Percentiles rank a stretch among this genome's conserved stretches.
phyloP scores from a whole-genome alignment of 345 rosid genomes.

The Melaleuca quinquenervia region DNA sequence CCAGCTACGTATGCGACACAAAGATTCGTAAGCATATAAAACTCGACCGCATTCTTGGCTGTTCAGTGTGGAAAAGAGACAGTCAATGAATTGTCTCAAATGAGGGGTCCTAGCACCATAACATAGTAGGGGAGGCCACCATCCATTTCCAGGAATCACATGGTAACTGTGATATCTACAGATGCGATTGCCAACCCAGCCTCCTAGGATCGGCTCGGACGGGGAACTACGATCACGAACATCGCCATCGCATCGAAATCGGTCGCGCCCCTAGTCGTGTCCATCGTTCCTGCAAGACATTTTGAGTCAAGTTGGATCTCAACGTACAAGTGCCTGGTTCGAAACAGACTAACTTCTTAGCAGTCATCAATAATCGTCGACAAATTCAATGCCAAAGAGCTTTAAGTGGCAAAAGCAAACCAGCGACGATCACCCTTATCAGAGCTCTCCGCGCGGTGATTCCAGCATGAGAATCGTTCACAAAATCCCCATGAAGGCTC shows the following conservation, averaged over 20 bases:
- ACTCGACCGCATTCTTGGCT: neutral
- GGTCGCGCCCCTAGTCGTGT: slow-evolving; percentile 2
- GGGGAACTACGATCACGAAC: slow-evolving; percentile 3
- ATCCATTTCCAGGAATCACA: slow-evolving; percentile 33
- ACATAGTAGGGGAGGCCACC: neutral
- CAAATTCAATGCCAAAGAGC: neutral
- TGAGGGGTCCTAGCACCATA: neutral
- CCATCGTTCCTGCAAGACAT: neutral
- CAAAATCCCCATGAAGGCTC: slow-evolving; percentile 64
- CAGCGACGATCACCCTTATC: slow-evolving; percentile 28
- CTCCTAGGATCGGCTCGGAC: slow-evolving; percentile 30
- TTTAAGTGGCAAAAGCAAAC: neutral
- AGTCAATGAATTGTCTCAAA: neutral
- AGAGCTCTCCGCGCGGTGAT: slow-evolving; percentile 74
- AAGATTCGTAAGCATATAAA: neutral
- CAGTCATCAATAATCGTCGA: neutral
- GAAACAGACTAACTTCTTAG: neutral
- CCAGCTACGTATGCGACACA: slow-evolving; percentile 36
- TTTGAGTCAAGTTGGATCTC: slow-evolving; percentile 35
- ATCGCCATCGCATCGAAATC: slow-evolving; percentile 12
- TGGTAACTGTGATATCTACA: slow-evolving; percentile 87
- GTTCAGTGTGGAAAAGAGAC: neutral
- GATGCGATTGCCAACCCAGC: slow-evolving; percentile 55
- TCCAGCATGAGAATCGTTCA: slow-evolving; percentile 89
- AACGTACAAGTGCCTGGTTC: slow-evolving; percentile 51